A percentile compares a stretch with the other conserved stretches of the same genome.
These are phyloP conservation scores for Periconia macrospinosa DNA, from an alignment of 2,329 filamentous ascomycete genomes.

Conservation along the genomic window DNA sequence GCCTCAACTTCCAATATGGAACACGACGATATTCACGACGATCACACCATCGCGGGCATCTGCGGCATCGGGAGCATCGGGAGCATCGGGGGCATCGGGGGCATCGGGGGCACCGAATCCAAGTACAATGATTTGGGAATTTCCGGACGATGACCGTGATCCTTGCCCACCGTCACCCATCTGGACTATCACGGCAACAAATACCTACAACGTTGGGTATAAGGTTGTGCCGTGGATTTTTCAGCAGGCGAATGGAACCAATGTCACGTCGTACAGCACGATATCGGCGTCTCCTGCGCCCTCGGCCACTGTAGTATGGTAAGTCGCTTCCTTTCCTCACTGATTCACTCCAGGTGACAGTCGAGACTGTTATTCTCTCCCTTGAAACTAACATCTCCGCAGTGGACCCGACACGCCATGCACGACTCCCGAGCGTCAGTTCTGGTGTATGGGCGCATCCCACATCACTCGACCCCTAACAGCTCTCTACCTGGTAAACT, in stretches of 20 bases:
- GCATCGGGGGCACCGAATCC: too few relatives aligned
- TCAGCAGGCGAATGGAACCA: slow-evolving; percentile 2
- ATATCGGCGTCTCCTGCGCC: neutral
- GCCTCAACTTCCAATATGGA: neutral
- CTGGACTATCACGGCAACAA: neutral
- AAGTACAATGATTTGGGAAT: neutral
- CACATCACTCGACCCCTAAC: neutral
- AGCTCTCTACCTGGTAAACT: neutral
- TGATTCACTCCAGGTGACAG: too few relatives aligned
- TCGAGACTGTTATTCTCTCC: neutral
- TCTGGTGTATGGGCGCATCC: neutral
- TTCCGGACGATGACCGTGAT: neutral
- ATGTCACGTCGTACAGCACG: slow-evolving; percentile 2
- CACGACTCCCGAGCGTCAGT: neutral
- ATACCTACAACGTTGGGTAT: neutral
- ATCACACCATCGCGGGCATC: neutral
- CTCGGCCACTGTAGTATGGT: neutral
- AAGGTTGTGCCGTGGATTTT: neutral
- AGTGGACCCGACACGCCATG: neutral
- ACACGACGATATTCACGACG: neutral
- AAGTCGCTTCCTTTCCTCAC: neutral
- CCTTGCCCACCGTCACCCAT: neutral
- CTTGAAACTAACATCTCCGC: neutral
- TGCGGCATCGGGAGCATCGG: neutral
- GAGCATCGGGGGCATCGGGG: too few relatives aligned